Evolutionary conservation across 331 rosid genomes (phyloP), one percentile per base, ranked within the genome.

Genomic region (Acacia pycnantha): DNA sequence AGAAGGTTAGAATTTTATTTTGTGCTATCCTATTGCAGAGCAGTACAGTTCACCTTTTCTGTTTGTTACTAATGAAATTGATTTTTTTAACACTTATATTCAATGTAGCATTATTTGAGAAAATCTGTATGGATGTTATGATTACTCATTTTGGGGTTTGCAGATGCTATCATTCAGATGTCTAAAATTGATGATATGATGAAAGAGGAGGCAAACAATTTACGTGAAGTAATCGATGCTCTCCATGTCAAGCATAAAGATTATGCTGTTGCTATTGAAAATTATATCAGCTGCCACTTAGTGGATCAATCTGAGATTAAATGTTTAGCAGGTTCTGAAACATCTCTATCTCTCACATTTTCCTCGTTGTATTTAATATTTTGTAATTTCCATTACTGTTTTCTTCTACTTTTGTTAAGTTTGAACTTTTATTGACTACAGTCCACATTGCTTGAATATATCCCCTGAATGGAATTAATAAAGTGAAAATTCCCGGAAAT

Each of bases 111-210:
- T 77, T 84, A 47, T 78, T 75, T 74, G n/a, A 77, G 40, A 76
- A 66, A 73, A 65, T 68, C 67, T 85, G 79, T 82, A 64, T 76
- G 77, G 68, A 77, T 64, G 24, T 59, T 79, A 46, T 79, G 66
- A 48, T 84, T 82, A 72, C 66, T 83, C 27, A 31, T 84, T 83
- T 31, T 85, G 84, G 76, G 80, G 79, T 88, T 78, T 84, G 81
- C 93, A 96, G 99, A 89, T 84, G 92, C 90, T 79, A 74, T 88
- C 78, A 68, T 87, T 44, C 92, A 83, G 50, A 84, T 91, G 84
- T 87, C 97, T 66, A 93, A 87, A 92, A 88, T 96, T 82, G 99
- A 91, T 77, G 93, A 91, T 79, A 87, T 93, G 94, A 86, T 84
- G 85, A 86, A 91, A 86, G 89, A 88, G 88, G 99, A 96, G 89